Evolutionary conservation across 2,329 filamentous ascomycete genomes (phyloP), one percentile per base, ranked within the genome.

Genomic region (Aspergillus fructus): DNA sequence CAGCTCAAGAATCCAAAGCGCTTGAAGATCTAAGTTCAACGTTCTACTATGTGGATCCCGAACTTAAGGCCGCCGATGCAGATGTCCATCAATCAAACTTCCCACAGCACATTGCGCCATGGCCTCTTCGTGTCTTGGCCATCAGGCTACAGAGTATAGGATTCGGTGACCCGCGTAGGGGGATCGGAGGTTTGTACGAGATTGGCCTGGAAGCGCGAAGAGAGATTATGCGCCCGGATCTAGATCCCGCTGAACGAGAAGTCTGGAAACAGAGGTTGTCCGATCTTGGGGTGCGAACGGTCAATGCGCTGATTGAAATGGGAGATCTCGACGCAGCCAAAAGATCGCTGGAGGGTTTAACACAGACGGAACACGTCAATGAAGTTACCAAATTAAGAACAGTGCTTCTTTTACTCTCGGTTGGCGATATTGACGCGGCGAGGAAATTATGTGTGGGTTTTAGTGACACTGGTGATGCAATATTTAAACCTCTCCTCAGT

Each of bases 121-220:
- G 94, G 93, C 84, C 89, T 42, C 81, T 99, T 52, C 85, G 94
- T 6, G 83, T 97, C 3, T 81, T 97, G 15, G 87, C 89, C 6
- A 89, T 97, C 8, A 84, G 93, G 1, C 81, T 97, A 19, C 91
- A 96, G 64, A 91, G 90, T 0, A 83, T 96, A 46, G 91, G 91
- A 1, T 96, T 94, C 62, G 88, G 88, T 4, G 94, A 99, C 74
- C 85, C 88, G 49, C 83, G 93, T 4, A 83, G 93, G 60, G 89
- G 90, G 3, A 88, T 99, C 56, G 93, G 94, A 81, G 90, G 89
- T 45, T 91, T 96, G 71, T 96, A 96, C 70, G 92, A 96, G 61
- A 82, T 97, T 2, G 92, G 88, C 0, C 77, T 89, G 8, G 91
- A 96, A 72, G 91, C 90, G 2, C 81, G 92, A 17, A 77, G 79